Evolutionary conservation across 768 basidiomycete genomes (phyloP).

Genomic region (Trametes sanguinea): DNA sequence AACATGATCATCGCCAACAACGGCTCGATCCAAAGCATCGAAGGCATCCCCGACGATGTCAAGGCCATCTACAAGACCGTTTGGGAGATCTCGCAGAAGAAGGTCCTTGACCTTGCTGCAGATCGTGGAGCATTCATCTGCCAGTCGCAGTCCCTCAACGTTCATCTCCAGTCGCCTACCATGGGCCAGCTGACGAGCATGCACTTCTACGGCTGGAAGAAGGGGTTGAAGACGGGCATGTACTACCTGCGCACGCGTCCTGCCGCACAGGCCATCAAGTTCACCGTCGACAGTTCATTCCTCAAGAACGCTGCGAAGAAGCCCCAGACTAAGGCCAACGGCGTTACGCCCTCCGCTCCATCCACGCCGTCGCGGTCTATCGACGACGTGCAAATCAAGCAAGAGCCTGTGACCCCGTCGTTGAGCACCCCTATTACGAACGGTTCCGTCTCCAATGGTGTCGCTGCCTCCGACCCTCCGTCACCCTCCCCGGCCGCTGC

Average conservation of each 20-base stretch:
- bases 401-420: conserved; percentile 22
- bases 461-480: conserved; percentile 28
- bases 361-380: conserved; percentile 4
- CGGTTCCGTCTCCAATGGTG: conserved; percentile 8
- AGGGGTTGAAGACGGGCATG: conserved; percentile 98
- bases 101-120: conserved; percentile 96
- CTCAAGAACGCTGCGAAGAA: conserved; percentile 56
- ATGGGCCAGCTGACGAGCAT: conserved; percentile 91
- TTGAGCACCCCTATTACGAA: conserved; percentile 9
- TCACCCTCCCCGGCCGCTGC: conserved; percentile 31
- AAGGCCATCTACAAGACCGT: conserved; percentile 99
- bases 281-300: conserved; percentile 87
- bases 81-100: conserved; percentile 99
- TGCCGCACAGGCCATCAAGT: conserved; percentile 95
- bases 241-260: conserved; percentile 95
- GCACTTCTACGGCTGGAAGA: conserved; percentile 99
- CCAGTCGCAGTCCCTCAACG: conserved; percentile 92
- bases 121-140: conserved; percentile 98
- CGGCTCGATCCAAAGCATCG: conserved; percentile 86
- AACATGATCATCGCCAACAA: conserved; percentile 98
- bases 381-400: conserved; percentile 22
- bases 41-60: conserved; percentile 83
- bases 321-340: conserved; percentile 7
- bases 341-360: not conserved
- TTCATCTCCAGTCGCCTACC: conserved; percentile 88